These are phyloP conservation scores for Juglanconis sp. DNA, from an alignment of 2,329 filamentous ascomycete genomes.

Conservation along the genomic window DNA sequence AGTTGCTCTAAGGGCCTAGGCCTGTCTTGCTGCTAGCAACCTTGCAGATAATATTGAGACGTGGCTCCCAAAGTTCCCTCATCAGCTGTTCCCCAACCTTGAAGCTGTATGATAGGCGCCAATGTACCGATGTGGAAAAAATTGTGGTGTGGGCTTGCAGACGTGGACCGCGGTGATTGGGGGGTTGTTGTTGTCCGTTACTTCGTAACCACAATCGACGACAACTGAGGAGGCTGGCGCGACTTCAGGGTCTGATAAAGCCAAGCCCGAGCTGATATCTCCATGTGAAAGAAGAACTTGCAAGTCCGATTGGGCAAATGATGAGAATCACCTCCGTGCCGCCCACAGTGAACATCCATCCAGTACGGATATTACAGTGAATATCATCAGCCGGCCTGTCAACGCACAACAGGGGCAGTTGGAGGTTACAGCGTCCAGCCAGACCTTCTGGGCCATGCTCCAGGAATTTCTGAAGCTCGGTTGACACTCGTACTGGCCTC, in stretches of 20 bases:
- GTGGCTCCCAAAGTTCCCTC: constrained; percentile 12
- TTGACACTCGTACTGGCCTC: too few species aligned
- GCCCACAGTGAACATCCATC: too few species aligned
- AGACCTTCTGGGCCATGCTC: too few species aligned
- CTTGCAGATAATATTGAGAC: constrained; percentile 1
- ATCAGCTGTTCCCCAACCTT: constrained; percentile 9
- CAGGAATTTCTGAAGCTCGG: too few species aligned
- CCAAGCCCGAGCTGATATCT: constrained; percentile 16
- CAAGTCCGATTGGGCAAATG: too few species aligned
- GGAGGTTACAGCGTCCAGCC: too few species aligned
- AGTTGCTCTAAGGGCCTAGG: not conserved
- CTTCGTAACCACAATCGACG: constrained; percentile 26
- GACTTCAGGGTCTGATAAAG: constrained; percentile 23
- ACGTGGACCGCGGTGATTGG: constrained; percentile 33
- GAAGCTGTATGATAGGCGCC: constrained; percentile 9
- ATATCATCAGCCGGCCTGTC: too few species aligned
- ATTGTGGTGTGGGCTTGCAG: constrained; percentile 29
- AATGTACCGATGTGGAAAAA: constrained; percentile 19
- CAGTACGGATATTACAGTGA: too few species aligned
- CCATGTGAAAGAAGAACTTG: too few species aligned
- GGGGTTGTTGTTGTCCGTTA: constrained; percentile 23
- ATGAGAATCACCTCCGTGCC: too few species aligned
- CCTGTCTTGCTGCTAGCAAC: constrained; percentile 6
- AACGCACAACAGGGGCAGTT: too few species aligned
- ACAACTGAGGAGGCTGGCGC: constrained; percentile 25